These are phyloP conservation scores for Thecaphora thlaspeos DNA, from an alignment of 1,284 basidiomycete genomes.

Conservation along the genomic window DNA sequence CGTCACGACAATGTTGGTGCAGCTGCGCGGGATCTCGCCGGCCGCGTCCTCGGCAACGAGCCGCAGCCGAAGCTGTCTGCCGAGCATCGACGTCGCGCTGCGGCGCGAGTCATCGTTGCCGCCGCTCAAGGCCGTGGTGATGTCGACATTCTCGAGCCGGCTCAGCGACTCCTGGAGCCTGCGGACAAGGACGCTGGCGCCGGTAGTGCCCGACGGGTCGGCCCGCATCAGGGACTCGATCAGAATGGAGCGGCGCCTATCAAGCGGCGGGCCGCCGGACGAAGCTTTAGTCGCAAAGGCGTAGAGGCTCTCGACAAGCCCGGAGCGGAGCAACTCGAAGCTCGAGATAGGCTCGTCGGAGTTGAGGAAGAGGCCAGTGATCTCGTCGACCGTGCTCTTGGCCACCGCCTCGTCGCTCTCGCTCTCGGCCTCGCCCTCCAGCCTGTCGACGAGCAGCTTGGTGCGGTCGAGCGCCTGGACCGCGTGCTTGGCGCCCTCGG, in stretches of 20 bases:
- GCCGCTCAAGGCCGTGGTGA: conserved; percentile 39
- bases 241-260: conserved; percentile 34
- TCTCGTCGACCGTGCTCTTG: conserved; percentile 66
- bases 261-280: conserved; percentile 15
- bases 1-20: conserved; percentile 49
- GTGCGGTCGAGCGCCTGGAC: conserved; percentile 45
- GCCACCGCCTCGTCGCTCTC: conserved; percentile 12
- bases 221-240: conserved; percentile 31
- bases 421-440: conserved; percentile 63
- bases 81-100: conserved; percentile 40
- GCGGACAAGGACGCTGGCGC: conserved; percentile 35
- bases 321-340: conserved; percentile 91
- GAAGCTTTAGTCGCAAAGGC: conserved; percentile 70
- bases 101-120: conserved; percentile 35
- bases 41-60: conserved; percentile 46
- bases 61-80: conserved; percentile 48
- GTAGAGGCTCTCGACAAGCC: conserved; percentile 82
- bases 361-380: conserved; percentile 78
- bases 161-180: conserved; percentile 53
- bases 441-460: conserved; percentile 31
- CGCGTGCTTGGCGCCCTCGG: conserved; percentile 36
- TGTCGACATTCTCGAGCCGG: conserved; percentile 48
- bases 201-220: conserved; percentile 13
- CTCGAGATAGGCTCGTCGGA: conserved; percentile 75
- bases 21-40: conserved; percentile 42